Conservation (phyloP, 2,329 filamentous ascomycete species). For the Neofusicoccum sp. region DNA sequence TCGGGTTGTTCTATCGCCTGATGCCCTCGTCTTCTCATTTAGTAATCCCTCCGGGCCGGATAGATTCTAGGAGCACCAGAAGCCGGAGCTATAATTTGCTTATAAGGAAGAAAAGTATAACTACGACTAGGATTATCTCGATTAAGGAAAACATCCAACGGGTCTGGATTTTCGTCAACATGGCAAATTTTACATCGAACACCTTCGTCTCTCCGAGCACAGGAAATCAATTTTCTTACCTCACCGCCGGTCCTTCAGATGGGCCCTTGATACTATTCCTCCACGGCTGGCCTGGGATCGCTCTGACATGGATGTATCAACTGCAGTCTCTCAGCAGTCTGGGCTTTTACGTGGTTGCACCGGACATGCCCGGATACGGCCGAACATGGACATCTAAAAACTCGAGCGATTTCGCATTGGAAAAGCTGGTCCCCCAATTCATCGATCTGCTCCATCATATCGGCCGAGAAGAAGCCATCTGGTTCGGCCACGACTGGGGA, state of each 20-base stretch:
- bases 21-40: too few species aligned
- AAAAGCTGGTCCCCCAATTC: slow-evolving; percentile 30
- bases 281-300: slow-evolving; percentile 38
- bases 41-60: too few species aligned
- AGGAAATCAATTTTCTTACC: slow-evolving; percentile 19
- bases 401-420: slow-evolving; percentile 32
- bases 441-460: slow-evolving; percentile 41
- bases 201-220: too few species aligned
- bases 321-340: slow-evolving; percentile 28
- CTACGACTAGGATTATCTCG: too few species aligned
- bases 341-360: slow-evolving; percentile 25
- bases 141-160: too few species aligned
- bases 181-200: too few species aligned
- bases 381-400: slow-evolving; percentile 29
- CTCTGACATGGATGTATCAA: slow-evolving; percentile 36
- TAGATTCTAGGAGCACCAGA: too few species aligned
- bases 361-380: slow-evolving; percentile 40
- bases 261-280: slow-evolving; percentile 29
- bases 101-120: too few species aligned
- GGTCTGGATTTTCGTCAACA: too few species aligned
- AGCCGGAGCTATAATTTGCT: too few species aligned
- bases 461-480: slow-evolving; percentile 43
- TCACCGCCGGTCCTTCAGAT: slow-evolving; percentile 25
- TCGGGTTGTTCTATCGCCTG: too few species aligned
- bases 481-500: slow-evolving; percentile 50